Base-by-base conservation (phyloP, 345 rosid genomes). In the Erucastrum elatum region DNA sequence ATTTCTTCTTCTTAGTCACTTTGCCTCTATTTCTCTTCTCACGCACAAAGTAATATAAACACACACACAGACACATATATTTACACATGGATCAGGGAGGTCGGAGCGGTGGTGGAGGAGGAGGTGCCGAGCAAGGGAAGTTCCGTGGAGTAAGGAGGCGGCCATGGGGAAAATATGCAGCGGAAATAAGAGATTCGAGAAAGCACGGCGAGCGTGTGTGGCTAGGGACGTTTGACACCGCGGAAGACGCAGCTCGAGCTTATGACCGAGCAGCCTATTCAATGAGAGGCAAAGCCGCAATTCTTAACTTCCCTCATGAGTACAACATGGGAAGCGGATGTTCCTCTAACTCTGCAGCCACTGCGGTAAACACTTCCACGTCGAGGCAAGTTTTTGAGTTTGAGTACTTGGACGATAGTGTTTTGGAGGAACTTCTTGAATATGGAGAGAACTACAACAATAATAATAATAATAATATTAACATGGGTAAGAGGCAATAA, bases 101-200 rank as follows among this genome's bases (percentile, higher is more conserved):
- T 61, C 70, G 75, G 21, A 79, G 66, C 44, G 33, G 64, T 31
- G 74, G 81, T 2, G 81, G 77, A 8, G 76, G 41, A 35, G 31
- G 73, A 62, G 91, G 87, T 39, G 58, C 78, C 5, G 70, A 79
- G 16, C 77, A 79, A 56, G 91, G 77, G 84, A 75, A 75, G 64
- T 87, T 17, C 85, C 82, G 98, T 1, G 98, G 98, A 2, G 95
- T 93, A 21, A 81, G 98, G 34, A 86, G 87, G 72, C 75, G 98
- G 73, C 97, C 97, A 0, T 91, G 98, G 98, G 98, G 98, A 0
- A 93, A 93, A 80, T 93, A 74, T 4, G 98, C 98, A 0, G 92
- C 98, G 0, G 98, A 93, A 78, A 93, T 93, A 17, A 82, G 97
- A 63, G 98, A 93, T 71, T 88, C 98, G 0, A 70, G 87, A 1